Evolutionary conservation across 495 filamentous ascomycete genomes (phyloP).

Genomic region (Aspergillus panamensis): DNA sequence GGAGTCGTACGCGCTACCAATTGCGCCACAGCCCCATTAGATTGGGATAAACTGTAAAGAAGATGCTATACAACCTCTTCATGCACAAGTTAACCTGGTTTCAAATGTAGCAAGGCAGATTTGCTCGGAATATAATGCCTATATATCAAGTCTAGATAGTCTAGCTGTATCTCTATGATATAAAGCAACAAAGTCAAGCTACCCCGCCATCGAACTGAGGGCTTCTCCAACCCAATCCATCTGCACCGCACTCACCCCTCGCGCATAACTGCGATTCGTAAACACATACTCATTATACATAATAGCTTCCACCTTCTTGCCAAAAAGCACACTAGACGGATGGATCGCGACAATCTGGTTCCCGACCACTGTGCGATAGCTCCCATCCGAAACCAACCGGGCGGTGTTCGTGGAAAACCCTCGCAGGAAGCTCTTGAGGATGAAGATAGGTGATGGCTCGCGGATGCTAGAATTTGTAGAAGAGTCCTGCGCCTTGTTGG

Average conservation of each 20-base stretch:
- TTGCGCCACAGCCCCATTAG: slow-evolving; percentile 21
- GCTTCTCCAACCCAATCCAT: slow-evolving; percentile 81
- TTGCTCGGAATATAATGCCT: too few species aligned
- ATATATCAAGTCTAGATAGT: not conserved
- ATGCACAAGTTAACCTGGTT: too few species aligned
- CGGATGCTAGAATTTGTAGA: slow-evolving; percentile 11
- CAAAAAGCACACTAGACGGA: slow-evolving; percentile 79
- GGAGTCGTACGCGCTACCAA: slow-evolving; percentile 24
- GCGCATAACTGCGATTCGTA: slow-evolving; percentile 86
- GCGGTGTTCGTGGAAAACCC: slow-evolving; percentile 85
- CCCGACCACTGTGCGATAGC: slow-evolving; percentile 78
- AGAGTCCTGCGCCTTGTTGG: slow-evolving; percentile 12
- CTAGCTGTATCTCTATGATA: slow-evolving; percentile 1
- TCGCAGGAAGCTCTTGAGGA: slow-evolving; percentile 76
- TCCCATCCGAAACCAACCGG: slow-evolving; percentile 73
- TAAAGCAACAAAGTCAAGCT: too few species aligned
- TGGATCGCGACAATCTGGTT: slow-evolving; percentile 88
- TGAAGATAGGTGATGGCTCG: slow-evolving; percentile 39
- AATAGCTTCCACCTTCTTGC: slow-evolving; percentile 87
- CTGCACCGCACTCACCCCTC: slow-evolving; percentile 82
- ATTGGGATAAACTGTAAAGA: too few species aligned
- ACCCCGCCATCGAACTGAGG: slow-evolving; percentile 35
- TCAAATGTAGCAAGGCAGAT: too few species aligned
- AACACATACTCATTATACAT: slow-evolving; percentile 96
- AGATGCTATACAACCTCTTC: too few species aligned